phyloP scores from a whole-genome alignment of 164 flowering plant genomes.

The Aristolochia contorta region DNA sequence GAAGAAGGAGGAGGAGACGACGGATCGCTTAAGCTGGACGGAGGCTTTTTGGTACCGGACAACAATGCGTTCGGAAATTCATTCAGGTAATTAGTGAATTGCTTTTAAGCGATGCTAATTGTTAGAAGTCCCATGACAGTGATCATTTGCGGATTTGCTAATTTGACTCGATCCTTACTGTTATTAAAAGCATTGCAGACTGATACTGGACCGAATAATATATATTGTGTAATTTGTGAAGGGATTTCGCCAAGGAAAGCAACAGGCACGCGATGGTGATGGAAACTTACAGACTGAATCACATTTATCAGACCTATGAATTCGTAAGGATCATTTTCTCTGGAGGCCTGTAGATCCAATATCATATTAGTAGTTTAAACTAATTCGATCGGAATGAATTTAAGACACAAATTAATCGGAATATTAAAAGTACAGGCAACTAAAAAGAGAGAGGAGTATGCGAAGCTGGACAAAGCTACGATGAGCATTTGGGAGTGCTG shows the following conservation, averaged over 20 bases:
- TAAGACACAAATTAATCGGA: neutral
- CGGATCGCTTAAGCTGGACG: constrained; percentile 11
- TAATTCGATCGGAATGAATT: too few species aligned
- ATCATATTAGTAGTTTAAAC: too few species aligned
- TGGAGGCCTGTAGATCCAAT: neutral
- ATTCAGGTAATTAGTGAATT: constrained; percentile 20
- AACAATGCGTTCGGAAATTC: constrained; percentile 30
- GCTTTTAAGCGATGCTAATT: too few species aligned
- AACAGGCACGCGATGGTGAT: constrained; percentile 19
- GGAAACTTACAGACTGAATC: constrained; percentile 22
- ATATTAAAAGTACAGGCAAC: constrained; percentile 11
- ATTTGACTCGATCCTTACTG: neutral
- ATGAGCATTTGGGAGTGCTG: constrained; percentile 45
- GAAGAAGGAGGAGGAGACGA: constrained; percentile 2
- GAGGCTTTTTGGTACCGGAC: constrained; percentile 19
- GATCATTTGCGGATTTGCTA: neutral
- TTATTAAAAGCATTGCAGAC: too few species aligned
- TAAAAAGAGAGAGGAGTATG: constrained; percentile 29
- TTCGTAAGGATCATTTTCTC: constrained; percentile 15
- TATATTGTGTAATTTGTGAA: neutral
- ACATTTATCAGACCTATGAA: constrained; percentile 30
- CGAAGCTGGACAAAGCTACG: constrained; percentile 18
- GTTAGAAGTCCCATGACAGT: too few species aligned
- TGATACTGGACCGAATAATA: neutral
- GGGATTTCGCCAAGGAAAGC: constrained; percentile 28